Evolutionary conservation across 2,329 filamentous ascomycete species (phyloP).

Genomic region (Aureobasidium sp.): DNA sequence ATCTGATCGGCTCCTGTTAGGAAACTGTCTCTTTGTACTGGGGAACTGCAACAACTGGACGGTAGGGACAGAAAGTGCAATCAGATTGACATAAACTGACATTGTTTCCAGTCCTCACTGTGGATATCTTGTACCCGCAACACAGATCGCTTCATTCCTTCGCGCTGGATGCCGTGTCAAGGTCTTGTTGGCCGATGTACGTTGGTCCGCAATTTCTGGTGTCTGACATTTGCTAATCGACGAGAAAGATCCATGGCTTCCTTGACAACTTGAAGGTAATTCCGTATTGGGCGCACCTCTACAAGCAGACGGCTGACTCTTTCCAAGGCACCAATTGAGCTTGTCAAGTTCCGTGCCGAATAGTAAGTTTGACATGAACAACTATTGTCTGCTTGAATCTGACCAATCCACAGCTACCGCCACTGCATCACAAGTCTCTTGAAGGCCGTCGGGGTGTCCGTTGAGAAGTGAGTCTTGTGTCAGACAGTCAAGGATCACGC

Average conservation of each 20-base stretch:
- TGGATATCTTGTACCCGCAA: slow-evolving; percentile 88
- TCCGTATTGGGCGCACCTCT: rapidly evolving
- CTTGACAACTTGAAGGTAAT: slow-evolving; percentile 57
- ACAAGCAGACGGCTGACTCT: background rate
- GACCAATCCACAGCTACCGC: slow-evolving; percentile 61
- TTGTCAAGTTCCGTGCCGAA: slow-evolving; percentile 82
- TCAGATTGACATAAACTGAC: background rate
- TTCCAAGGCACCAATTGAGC: slow-evolving; percentile 77
- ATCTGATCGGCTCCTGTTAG: background rate
- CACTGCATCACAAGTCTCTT: slow-evolving; percentile 79
- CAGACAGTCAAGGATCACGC: background rate
- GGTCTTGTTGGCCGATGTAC: slow-evolving; percentile 37
- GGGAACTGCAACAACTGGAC: slow-evolving; percentile 89
- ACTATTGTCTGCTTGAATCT: background rate
- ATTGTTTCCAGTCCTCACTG: slow-evolving; percentile 68
- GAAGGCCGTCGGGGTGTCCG: slow-evolving; percentile 80
- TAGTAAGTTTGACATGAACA: slow-evolving; percentile 51
- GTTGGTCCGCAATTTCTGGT: background rate
- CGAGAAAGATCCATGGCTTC: slow-evolving; percentile 67
- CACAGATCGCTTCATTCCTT: slow-evolving; percentile 92
- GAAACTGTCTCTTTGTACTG: slow-evolving; percentile 71
- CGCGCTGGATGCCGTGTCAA: slow-evolving; percentile 79
- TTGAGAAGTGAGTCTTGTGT: slow-evolving; percentile 53
- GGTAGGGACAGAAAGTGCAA: background rate
- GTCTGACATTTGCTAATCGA: background rate